These are phyloP conservation scores for Rutstroemia sp. DNA, from an alignment of 2,329 filamentous ascomycete genomes.

Conservation along the genomic window DNA sequence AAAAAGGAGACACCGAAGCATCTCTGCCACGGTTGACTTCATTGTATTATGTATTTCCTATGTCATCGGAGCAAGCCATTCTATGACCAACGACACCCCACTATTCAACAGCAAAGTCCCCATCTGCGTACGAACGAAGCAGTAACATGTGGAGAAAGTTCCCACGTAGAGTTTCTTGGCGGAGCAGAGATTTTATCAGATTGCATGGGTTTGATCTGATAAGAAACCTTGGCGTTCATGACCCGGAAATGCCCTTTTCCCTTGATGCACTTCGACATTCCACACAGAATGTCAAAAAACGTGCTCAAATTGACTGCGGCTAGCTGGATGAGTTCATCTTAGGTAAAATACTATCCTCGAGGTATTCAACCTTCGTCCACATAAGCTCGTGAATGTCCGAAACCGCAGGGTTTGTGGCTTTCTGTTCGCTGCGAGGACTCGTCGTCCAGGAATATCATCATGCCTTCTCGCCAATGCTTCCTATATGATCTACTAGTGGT, in stretches of 20 bases:
- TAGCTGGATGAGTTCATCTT: too few relatives aligned
- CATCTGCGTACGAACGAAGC: background rate
- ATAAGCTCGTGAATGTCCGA: too few relatives aligned
- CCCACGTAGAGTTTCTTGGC: background rate
- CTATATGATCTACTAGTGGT: too few relatives aligned
- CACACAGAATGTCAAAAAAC: too few relatives aligned
- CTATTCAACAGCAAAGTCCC: background rate
- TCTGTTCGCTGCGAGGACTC: too few relatives aligned
- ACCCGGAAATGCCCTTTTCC: background rate
- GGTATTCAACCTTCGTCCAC: too few relatives aligned
- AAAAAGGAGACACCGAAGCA: background rate
- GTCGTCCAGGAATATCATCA: too few relatives aligned
- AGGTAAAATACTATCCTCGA: too few relatives aligned
- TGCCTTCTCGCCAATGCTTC: too few relatives aligned
- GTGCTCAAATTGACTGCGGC: too few relatives aligned
- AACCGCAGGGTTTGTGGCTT: too few relatives aligned
- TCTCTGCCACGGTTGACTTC: background rate
- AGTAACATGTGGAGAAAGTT: background rate
- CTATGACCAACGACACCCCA: background rate
- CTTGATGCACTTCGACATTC: too few relatives aligned
- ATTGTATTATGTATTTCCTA: background rate
- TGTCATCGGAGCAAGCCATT: background rate
- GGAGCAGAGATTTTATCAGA: constrained; percentile 4
- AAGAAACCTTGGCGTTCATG: background rate
- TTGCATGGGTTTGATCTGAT: constrained; percentile 5